Evolutionary conservation across 768 basidiomycete species (phyloP).

Genomic region (Kwoniella sp.): DNA sequence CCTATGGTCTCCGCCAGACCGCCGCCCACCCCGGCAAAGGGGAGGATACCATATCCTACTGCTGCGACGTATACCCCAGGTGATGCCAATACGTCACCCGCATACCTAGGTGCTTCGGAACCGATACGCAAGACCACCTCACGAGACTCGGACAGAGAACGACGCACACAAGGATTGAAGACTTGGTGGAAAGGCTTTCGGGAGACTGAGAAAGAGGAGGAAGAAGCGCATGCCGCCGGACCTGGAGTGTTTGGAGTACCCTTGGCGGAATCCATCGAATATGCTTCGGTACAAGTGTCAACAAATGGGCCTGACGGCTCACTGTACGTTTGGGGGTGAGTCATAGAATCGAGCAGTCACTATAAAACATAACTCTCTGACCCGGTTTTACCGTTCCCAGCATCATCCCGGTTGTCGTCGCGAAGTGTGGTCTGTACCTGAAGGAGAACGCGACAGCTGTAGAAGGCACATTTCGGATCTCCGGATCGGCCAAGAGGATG

Average conservation of each 20-base stretch:
- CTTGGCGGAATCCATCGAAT: conserved; percentile 76
- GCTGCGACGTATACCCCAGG: conserved; percentile 43
- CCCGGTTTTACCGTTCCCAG: conserved; percentile 50
- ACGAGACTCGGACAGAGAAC: conserved; percentile 35
- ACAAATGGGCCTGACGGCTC: conserved; percentile 68
- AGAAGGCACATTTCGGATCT: conserved; percentile 90
- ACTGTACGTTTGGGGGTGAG: conserved; percentile 55
- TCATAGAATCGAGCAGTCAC: conserved; percentile 6
- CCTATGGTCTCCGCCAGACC: conserved; percentile 47
- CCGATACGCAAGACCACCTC: conserved; percentile 33
- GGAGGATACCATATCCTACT: conserved; percentile 44
- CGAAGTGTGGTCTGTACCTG: conserved; percentile 91
- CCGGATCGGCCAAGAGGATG: conserved; percentile 93
- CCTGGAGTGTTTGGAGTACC: conserved; percentile 77
- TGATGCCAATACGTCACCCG: conserved; percentile 36
- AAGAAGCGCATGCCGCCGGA: background rate
- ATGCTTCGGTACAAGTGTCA: conserved; percentile 90
- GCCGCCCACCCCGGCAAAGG: conserved; percentile 35
- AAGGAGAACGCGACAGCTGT: conserved; percentile 96
- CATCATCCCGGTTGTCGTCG: conserved; percentile 93
- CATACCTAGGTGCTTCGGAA: conserved; percentile 27
- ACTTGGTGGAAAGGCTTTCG: conserved; percentile 51
- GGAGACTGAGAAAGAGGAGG: conserved; percentile 10
- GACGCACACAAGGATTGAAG: conserved; percentile 38
- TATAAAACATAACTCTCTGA: background rate